Evolutionary conservation across 2,329 filamentous ascomycete species (phyloP).

Genomic region (Amauroascus niger): DNA sequence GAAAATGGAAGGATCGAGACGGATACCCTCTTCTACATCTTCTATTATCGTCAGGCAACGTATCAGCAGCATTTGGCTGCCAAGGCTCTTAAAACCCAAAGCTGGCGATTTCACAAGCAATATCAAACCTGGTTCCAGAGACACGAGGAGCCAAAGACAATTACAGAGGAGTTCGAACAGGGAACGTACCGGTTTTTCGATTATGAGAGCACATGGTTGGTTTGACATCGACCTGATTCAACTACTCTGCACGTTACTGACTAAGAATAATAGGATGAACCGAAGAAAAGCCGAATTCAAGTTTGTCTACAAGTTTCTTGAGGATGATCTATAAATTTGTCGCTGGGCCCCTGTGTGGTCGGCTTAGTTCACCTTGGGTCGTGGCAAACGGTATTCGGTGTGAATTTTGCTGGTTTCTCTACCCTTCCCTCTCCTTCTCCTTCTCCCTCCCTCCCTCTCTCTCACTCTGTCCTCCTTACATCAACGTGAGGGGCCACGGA

Average conservation of each 20-base stretch:
- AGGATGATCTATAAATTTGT: slow-evolving; percentile 66
- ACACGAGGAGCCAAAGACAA: slow-evolving; percentile 95
- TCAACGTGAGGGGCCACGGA: not conserved
- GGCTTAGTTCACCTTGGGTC: not conserved
- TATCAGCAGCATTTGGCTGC: slow-evolving; percentile 93
- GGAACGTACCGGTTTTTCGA: slow-evolving; percentile 99
- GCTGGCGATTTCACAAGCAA: slow-evolving; percentile 98
- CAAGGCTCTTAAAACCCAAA: slow-evolving; percentile 95
- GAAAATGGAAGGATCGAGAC: slow-evolving; percentile 68
- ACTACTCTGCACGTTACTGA: slow-evolving; percentile 13
- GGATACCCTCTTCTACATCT: slow-evolving; percentile 95
- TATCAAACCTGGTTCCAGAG: slow-evolving; percentile 99
- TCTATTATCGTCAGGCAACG: slow-evolving; percentile 96
- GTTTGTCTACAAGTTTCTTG: slow-evolving; percentile 94
- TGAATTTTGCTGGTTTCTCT: not conserved
- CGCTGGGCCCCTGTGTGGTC: not conserved
- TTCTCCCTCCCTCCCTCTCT: not conserved
- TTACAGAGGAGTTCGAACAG: slow-evolving; percentile 97
- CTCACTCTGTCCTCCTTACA: not conserved
- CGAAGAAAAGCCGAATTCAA: slow-evolving; percentile 95
- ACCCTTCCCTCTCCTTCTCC: not conserved
- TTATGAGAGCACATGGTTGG: slow-evolving; percentile 97
- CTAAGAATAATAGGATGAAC: slow-evolving; percentile 68
- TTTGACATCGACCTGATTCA: slow-evolving; percentile 19
- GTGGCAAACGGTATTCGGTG: not conserved